Evolutionary conservation across 306 rosid genomes (phyloP), one percentile per base, ranked within the genome.

Genomic region (Vigna mungo): DNA sequence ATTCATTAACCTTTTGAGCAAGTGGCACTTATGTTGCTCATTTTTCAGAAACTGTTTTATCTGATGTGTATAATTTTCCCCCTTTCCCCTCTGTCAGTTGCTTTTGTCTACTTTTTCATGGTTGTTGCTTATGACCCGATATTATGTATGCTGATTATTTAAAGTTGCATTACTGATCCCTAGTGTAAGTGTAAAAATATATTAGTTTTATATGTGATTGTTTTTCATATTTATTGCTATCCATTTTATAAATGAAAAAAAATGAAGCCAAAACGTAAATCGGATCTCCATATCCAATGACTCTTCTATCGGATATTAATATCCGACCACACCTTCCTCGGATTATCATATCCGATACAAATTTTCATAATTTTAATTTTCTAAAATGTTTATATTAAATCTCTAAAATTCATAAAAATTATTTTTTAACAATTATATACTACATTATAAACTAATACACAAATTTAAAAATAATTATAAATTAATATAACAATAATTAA

Each of bases 81-180:
- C 30, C 46, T 34, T 23, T 54, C 20, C 7, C 68, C 54, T 30
- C 15, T 27, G 68, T 43, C 47, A 7, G 13, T 8, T 13, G 18
- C 30, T 41, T 27, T 63, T 47, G 51, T 49, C 9, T 54, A 17
- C 6, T 7, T 62, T 62, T 11, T 46, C 37, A 58, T 63, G 51
- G 52, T 71, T 58, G 17, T 65, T 48, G 15, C 76, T 48, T 44
- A 32, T 68, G 74, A 15, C n/a, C 27, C 15, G 4, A 36, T 78
- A 11, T 68, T 30, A 76, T 32, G 56, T 78, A 62, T 58, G 17
- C 64, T 75, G 52, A 14, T 52, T 75, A 58, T 73, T 73, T 27
- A 44, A 53, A 77, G 71, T 77, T 76, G 82, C 52, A 47, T 77
- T 18, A 12, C 56, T 25, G 64, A 17, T 67, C 36, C 34, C 3